Conservation (phyloP, 2,329 filamentous ascomycete genomes). For the Ophiocordyceps camponoti-saundersi region DNA sequence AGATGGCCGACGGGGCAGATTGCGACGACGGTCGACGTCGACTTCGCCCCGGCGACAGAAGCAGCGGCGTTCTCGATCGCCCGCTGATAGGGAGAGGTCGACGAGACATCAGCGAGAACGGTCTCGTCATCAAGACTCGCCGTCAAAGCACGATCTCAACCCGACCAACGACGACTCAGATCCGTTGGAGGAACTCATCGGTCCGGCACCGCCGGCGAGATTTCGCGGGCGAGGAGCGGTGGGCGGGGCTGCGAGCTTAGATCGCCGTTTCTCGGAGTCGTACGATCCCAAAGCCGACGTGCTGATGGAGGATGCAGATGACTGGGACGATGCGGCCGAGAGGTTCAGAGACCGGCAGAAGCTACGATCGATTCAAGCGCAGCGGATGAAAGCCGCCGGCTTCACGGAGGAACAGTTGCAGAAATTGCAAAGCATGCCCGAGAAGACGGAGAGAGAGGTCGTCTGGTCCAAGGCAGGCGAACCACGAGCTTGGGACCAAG, state of each 20-base stretch:
- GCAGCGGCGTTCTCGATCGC: neutral
- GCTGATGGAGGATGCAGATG: slow-evolving; percentile 26
- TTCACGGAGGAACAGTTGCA: slow-evolving; percentile 61
- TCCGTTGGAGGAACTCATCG: slow-evolving; percentile 59
- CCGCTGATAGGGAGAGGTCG: neutral
- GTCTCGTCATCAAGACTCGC: neutral
- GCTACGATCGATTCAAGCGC: slow-evolving; percentile 59
- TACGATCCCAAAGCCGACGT: slow-evolving; percentile 44
- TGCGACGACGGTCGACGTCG: neutral
- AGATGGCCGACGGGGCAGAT: neutral
- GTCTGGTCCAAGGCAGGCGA: slow-evolving; percentile 57
- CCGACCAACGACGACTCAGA: slow-evolving; percentile 37
- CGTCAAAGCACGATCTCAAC: neutral
- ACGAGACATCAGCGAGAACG: neutral
- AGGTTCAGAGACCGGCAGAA: slow-evolving; percentile 63
- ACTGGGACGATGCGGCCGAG: slow-evolving; percentile 71
- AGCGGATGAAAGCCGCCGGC: slow-evolving; percentile 58
- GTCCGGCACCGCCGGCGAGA: slow-evolving; percentile 44
- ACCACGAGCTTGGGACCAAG: slow-evolving; percentile 41
- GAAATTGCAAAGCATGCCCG: slow-evolving; percentile 21
- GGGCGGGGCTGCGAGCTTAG: slow-evolving; percentile 48
- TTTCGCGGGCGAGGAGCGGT: slow-evolving; percentile 53
- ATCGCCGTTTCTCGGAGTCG: slow-evolving; percentile 57
- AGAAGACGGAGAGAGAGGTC: slow-evolving; percentile 46
- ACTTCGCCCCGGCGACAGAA: neutral